Evolutionary conservation across 208 protist genomes (phyloP).

Genomic region (Leishmania guyanensis): DNA sequence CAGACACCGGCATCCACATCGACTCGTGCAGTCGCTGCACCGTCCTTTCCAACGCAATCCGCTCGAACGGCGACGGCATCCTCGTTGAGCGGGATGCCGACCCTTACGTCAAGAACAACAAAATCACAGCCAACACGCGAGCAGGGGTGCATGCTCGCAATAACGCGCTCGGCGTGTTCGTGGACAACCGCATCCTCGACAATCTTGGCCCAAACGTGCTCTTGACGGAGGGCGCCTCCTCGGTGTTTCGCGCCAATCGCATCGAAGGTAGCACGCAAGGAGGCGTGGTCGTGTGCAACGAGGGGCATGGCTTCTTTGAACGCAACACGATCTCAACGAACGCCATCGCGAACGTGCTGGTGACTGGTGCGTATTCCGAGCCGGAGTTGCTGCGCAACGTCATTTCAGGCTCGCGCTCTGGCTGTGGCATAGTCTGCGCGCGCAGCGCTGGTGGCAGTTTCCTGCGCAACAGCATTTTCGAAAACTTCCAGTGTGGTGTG

Average conservation of each 20-base stretch:
- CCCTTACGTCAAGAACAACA: conserved; percentile 68
- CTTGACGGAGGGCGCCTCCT: conserved; percentile 63
- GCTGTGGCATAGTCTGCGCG: conserved; percentile 68
- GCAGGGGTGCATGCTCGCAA: conserved; percentile 60
- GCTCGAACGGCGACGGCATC: conserved; percentile 65
- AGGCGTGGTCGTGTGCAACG: conserved; percentile 66
- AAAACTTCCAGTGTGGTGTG: conserved; percentile 70
- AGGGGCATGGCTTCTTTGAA: conserved; percentile 73
- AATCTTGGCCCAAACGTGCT: conserved; percentile 65
- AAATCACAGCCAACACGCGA: conserved; percentile 43
- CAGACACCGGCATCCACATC: conserved; percentile 57
- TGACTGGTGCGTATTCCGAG: conserved; percentile 57
- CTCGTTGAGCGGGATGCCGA: conserved; percentile 82
- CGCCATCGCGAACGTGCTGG: conserved; percentile 67
- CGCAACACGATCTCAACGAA: conserved; percentile 74
- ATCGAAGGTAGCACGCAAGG: conserved; percentile 55
- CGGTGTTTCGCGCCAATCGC: conserved; percentile 70
- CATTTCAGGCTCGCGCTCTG: conserved; percentile 50
- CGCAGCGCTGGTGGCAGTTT: conserved; percentile 48
- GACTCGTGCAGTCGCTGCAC: conserved; percentile 62
- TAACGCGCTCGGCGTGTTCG: conserved; percentile 79
- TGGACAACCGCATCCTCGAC: conserved; percentile 57
- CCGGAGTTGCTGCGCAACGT: conserved; percentile 56
- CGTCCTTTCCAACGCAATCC: conserved; percentile 56
- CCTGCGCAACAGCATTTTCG: conserved; percentile 60